Conservation (phyloP, 192 early-diverging fungal genomes). For the Ambispora gerdemannii region DNA sequence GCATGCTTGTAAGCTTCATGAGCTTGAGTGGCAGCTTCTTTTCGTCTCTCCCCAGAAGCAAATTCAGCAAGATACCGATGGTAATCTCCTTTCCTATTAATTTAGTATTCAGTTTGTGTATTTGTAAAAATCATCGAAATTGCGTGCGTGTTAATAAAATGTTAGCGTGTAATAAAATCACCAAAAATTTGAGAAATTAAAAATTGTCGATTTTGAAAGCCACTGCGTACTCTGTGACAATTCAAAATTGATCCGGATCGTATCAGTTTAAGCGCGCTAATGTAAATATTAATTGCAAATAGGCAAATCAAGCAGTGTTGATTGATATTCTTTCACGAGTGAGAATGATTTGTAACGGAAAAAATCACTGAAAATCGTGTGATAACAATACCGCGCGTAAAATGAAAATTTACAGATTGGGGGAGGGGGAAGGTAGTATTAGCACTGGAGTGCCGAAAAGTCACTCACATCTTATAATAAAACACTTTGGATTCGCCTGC, state of each 20-base stretch:
- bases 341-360: not conserved
- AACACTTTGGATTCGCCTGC: slow-evolving; percentile 96
- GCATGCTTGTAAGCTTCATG: slow-evolving; percentile 89
- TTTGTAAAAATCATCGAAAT: too few species aligned
- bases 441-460: slow-evolving; percentile 59
- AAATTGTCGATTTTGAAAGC: too few species aligned
- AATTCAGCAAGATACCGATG: slow-evolving; percentile 97
- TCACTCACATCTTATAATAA: slow-evolving; percentile 93
- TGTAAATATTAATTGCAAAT: too few species aligned
- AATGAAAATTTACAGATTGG: slow-evolving; percentile 68
- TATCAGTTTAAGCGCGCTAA: too few species aligned
- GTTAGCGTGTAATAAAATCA: too few species aligned
- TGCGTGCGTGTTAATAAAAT: too few species aligned
- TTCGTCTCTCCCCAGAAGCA: slow-evolving; percentile 73
- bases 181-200: too few species aligned
- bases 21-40: slow-evolving; percentile 74
- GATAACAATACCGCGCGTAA: slow-evolving; percentile 72
- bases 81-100: slow-evolving; percentile 85
- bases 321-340: not conserved
- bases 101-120: too few species aligned
- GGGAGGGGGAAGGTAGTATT: slow-evolving; percentile 56
- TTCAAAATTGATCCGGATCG: too few species aligned
- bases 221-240: too few species aligned
- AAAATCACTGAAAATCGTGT: too few species aligned
- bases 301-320: slow-evolving; percentile 36